A percentile compares a stretch with the other conserved stretches of the same genome.
These are phyloP conservation scores for Penicillium desertorum DNA, from an alignment of 495 filamentous ascomycete genomes.

Conservation along the genomic window DNA sequence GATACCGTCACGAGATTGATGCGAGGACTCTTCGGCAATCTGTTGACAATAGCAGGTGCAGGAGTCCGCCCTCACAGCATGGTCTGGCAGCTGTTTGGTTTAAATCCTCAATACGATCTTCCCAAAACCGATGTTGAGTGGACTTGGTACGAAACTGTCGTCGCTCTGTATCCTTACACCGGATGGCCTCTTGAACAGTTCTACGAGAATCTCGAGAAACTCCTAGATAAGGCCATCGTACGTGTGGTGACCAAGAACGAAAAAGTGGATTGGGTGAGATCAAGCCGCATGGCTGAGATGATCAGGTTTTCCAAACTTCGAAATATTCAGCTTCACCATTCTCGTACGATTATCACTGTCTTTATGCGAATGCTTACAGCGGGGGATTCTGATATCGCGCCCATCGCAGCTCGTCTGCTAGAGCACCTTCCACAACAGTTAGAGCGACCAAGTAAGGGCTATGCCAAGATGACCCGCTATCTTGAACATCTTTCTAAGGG, in stretches of 20 bases:
- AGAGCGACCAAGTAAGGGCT: not conserved
- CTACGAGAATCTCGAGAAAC: constrained; percentile 23
- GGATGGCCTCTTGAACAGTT: constrained; percentile 28
- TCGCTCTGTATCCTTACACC: constrained; percentile 28
- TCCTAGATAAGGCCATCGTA: constrained; percentile 27
- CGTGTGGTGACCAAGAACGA: constrained; percentile 28
- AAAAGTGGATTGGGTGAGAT: constrained; percentile 14
- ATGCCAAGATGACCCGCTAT: constrained; percentile 3
- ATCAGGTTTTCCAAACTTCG: constrained; percentile 25
- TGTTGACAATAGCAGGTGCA: constrained; percentile 29
- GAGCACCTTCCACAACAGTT: not conserved
- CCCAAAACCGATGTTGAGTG: constrained; percentile 20
- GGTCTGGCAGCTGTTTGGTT: constrained; percentile 31
- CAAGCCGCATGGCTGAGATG: constrained; percentile 15
- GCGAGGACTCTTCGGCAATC: constrained; percentile 31
- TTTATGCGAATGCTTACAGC: constrained; percentile 25
- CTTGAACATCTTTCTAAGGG: constrained; percentile 5
- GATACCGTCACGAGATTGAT: constrained; percentile 31
- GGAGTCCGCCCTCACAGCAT: constrained; percentile 30
- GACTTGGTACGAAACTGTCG: constrained; percentile 31
- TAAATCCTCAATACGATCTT: constrained; percentile 20
- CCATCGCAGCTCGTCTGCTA: constrained; percentile 6
- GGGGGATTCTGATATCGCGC: constrained; percentile 4
- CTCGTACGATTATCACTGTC: constrained; percentile 24
- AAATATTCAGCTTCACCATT: constrained; percentile 29